Conservation (phyloP, 2,329 filamentous ascomycete genomes). For the Nectriaceae sp. region DNA sequence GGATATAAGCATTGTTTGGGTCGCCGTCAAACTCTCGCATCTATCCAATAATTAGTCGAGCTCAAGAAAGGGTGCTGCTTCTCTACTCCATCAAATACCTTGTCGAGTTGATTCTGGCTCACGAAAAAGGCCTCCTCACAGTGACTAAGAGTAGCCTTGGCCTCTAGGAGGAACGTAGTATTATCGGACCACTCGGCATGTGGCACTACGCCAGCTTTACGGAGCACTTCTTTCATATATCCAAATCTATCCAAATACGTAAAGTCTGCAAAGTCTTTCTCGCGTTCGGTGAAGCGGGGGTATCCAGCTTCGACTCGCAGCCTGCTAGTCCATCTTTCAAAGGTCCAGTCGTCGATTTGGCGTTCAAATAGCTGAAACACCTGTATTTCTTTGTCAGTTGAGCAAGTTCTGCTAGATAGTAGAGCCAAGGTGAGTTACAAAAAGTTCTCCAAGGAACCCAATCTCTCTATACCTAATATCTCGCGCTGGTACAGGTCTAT, state of each 20-base stretch:
- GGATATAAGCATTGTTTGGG: slow-evolving; percentile 7
- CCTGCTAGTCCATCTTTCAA: slow-evolving; percentile 12
- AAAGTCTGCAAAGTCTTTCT: slow-evolving; percentile 8
- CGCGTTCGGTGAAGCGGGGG: slow-evolving; percentile 1
- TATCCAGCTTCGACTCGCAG: slow-evolving; percentile 6
- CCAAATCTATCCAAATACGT: slow-evolving; percentile 5
- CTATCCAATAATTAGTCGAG: slow-evolving; percentile 1
- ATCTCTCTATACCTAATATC: slow-evolving; percentile 7
- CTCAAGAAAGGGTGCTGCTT: neutral
- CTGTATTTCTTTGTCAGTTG: neutral
- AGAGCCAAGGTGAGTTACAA: slow-evolving; percentile 1
- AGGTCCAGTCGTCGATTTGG: slow-evolving; percentile 5
- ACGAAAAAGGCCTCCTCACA: slow-evolving; percentile 5
- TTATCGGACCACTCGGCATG: slow-evolving; percentile 2
- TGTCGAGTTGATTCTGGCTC: slow-evolving; percentile 8
- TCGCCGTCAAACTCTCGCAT: slow-evolving; percentile 8
- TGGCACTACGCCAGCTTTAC: neutral
- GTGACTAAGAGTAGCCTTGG: slow-evolving; percentile 4
- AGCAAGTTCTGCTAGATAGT: neutral
- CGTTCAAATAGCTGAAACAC: slow-evolving; percentile 5
- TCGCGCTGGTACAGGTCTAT: neutral
- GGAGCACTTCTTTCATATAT: slow-evolving; percentile 6
- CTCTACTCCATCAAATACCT: neutral
- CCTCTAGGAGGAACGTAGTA: slow-evolving; percentile 12
- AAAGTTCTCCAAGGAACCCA: slow-evolving; percentile 5